Evolutionary conservation across 805 yeast species (phyloP), one percentile per base, ranked within the genome.

Genomic region (Hanseniaspora lindneri): DNA sequence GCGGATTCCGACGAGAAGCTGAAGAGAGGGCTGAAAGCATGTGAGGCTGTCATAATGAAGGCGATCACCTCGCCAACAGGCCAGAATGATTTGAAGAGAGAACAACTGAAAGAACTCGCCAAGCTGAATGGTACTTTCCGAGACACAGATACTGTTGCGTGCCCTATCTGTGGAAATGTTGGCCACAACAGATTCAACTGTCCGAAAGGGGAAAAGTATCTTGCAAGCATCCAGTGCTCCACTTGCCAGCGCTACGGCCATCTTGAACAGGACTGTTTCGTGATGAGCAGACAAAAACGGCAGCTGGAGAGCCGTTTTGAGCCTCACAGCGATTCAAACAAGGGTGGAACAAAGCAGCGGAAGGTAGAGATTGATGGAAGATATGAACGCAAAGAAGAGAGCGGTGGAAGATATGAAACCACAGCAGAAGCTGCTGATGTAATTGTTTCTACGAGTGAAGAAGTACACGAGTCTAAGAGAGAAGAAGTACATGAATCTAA

Each of bases 61-160:
- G 96, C 96, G 0, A 83, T 88, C 1, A 72, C 78, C 17, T 78
- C 94, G 0, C 98, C 98, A 1, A 89, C 83, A 54, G 96, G 95
- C 1, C 94, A 85, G 60, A 92, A 89, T 63, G 95, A 86, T 54
- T 71, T 84, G 61, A 92, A 92, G 59, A 71, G 96, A 51, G 85
- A 81, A 39, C 99, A 92, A 63, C 71, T 92, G 52, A 74, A 95
- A 54, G 95, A 89, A 59, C 71, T 92, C 56, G 99, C 99, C 0
- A 81, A 84, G 21, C 70, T 92, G 49, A 94, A 92, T 66, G 99
- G 99, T 64, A 92, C 98, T 0, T 69, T 87, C 41, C 74, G 97
- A 48, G 94, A 84, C 57, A 46, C 43, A n/a, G 89, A 81, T 54
- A 76, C 72, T 51, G 69, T 77, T 51, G 72, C 77, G 1, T 82